Conservation (phyloP, 192 early-diverging fungal species). For the Backusella tuberculispora region DNA sequence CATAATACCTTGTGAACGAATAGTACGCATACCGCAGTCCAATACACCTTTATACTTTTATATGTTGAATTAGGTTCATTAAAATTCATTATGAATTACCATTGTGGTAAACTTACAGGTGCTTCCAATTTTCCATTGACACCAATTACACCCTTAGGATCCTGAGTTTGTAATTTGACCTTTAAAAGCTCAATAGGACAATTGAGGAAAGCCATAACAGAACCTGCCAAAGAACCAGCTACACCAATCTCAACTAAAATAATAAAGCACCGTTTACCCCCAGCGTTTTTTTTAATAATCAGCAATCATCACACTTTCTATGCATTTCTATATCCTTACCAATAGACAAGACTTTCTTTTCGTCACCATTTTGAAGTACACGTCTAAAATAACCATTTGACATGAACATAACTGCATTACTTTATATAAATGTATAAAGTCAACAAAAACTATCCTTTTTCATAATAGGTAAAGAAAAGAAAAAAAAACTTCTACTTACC, state of each 20-base stretch:
- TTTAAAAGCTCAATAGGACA: conserved; percentile 73
- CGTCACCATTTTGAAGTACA: conserved; percentile 53
- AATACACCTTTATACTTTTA: conserved; percentile 85
- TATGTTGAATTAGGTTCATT: background rate
- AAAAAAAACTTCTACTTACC: conserved; percentile 43
- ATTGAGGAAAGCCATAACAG: conserved; percentile 73
- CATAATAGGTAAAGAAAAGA: too few relatives aligned
- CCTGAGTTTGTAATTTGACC: conserved; percentile 72
- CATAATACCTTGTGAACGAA: conserved; percentile 73
- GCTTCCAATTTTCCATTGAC: conserved; percentile 35
- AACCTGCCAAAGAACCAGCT: conserved; percentile 64
- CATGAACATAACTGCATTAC: conserved; percentile 73
- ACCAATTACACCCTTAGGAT: conserved; percentile 40
- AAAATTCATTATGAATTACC: background rate
- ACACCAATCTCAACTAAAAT: conserved; percentile 51
- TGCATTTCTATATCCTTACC: conserved; percentile 34
- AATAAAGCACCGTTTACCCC: background rate
- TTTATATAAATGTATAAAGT: conserved; percentile 29
- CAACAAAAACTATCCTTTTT: background rate
- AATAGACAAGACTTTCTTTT: conserved; percentile 47
- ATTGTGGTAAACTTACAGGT: conserved; percentile 32
- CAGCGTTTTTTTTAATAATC: background rate
- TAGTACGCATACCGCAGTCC: conserved; percentile 82
- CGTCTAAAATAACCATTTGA: conserved; percentile 65
- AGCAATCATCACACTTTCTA: background rate